Conservation (phyloP, 257 asterid genomes). For the Plantago major region DNA sequence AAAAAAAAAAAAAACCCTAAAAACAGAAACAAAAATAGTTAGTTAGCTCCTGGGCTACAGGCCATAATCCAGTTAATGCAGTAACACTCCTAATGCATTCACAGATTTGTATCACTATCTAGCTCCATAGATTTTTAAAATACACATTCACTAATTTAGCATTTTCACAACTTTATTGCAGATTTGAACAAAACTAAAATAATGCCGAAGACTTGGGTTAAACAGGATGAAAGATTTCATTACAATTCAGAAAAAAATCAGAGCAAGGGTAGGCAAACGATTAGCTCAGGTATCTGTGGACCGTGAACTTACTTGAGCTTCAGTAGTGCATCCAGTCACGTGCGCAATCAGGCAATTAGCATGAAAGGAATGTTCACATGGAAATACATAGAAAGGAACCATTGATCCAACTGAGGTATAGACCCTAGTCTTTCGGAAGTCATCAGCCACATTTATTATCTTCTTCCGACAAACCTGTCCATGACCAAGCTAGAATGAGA, state of each 20-base stretch:
- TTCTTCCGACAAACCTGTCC: constrained; percentile 77
- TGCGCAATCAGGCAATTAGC: constrained; percentile 90
- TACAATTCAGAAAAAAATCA: neutral
- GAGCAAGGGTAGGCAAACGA: constrained; percentile 12
- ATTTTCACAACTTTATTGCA: too few species aligned
- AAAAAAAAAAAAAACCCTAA: too few species aligned
- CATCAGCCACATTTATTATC: constrained; percentile 63
- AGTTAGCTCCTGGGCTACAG: too few species aligned
- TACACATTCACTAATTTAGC: too few species aligned
- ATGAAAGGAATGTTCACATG: constrained; percentile 96
- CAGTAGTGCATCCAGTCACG: constrained; percentile 79
- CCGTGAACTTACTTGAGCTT: constrained; percentile 65
- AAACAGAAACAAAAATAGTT: too few species aligned
- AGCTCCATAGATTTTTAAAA: too few species aligned
- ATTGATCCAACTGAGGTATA: constrained; percentile 79
- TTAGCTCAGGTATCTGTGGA: constrained; percentile 6
- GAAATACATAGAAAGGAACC: constrained; percentile 97
- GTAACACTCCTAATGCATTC: too few species aligned
- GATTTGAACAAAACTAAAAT: neutral
- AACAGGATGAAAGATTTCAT: constrained; percentile 3
- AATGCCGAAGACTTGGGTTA: neutral
- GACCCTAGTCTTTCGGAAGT: constrained; percentile 58
- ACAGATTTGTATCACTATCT: too few species aligned
- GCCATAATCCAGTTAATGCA: too few species aligned
- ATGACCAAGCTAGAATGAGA: constrained; percentile 25